These are phyloP conservation scores for Suhomyces bokatorum DNA, from an alignment of 1,139 yeast species.

Conservation along the genomic window DNA sequence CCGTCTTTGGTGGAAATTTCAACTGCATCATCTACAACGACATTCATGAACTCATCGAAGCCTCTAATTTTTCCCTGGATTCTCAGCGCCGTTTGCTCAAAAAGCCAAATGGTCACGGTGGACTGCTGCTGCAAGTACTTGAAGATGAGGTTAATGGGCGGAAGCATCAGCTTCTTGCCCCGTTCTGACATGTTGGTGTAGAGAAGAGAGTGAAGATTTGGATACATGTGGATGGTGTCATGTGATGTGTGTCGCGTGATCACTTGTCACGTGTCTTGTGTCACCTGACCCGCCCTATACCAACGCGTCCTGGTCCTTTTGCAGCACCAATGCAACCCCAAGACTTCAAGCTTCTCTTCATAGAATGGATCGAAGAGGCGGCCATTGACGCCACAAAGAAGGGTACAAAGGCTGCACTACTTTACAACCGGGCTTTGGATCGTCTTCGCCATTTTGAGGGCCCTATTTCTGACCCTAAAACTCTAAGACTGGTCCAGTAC, in stretches of 20 bases:
- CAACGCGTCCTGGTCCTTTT: not conserved
- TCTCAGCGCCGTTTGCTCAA: constrained; percentile 75
- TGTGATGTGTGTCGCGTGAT: not conserved
- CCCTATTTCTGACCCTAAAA: constrained; percentile 49
- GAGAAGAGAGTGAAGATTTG: not conserved
- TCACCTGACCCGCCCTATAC: not conserved
- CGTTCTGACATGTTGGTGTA: constrained; percentile 11
- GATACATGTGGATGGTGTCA: not conserved
- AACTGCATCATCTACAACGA: constrained; percentile 87
- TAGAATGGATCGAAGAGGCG: constrained; percentile 55
- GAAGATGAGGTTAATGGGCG: constrained; percentile 90
- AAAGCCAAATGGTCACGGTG: constrained; percentile 81
- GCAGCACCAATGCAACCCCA: constrained; percentile 2
- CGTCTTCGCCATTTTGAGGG: constrained; percentile 44
- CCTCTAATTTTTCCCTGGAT: constrained; percentile 87
- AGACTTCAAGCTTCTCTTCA: constrained; percentile 38
- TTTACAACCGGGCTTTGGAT: constrained; percentile 51
- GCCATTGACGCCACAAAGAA: constrained; percentile 41
- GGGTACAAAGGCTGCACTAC: constrained; percentile 44
- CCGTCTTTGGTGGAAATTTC: constrained; percentile 57
- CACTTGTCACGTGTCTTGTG: not conserved
- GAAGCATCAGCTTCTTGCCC: constrained; percentile 53
- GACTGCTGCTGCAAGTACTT: constrained; percentile 82
- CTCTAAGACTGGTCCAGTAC: constrained; percentile 51
- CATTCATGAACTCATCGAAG: constrained; percentile 96